Base-by-base conservation (phyloP, 352 stramenopile genomes). In the Plasmopara muralis region DNA sequence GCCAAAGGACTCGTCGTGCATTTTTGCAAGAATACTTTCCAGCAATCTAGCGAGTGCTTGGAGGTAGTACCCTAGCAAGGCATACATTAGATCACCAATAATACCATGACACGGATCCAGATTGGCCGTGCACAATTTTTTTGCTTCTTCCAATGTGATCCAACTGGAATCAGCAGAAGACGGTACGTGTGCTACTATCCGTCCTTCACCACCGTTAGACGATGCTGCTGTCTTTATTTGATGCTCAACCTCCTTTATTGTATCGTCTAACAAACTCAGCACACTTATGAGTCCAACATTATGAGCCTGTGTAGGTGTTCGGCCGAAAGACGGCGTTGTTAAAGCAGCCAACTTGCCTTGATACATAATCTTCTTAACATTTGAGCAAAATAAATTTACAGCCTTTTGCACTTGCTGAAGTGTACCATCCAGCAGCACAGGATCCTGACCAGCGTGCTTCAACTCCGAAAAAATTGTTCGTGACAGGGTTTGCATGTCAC, bases 1-100 rank as follows among this genome's bases (percentile, higher is more conserved):
- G 8, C 68, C 81, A 50, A 91, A 93, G 6, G 78, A 91, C 47
- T 94, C 83, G 13, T 87, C 70, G 55, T 94, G 83, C 83, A 94
- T 94, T 31, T 85, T 86, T 1, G 79, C 66, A 10, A 93, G 71
- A 44, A 89, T 76, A 7, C 43, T 45, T 42, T 92, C 80, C 9
- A 89, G 31, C 5, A 86, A 34, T 16, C 51, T 56, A 35, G 76
- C 74, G 2, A 93, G 63, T 2, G 68, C 68, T 38, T 89, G 77
- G 9, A 93, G 48, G 53, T 93, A 93, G 37, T 72, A 74, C 4
- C 81, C 78, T 12, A 93, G 49, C 15, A 90, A 70, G 6, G 67
- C 65, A 47, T 74, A 82, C 53, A 86, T 62, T 30, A 90, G 61
- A 1, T 78, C 62, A 10, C 66, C 61, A 25, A 89, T 74, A 44